Evolutionary conservation across 345 rosid genomes (phyloP).

Genomic region (Trapa incisa): DNA sequence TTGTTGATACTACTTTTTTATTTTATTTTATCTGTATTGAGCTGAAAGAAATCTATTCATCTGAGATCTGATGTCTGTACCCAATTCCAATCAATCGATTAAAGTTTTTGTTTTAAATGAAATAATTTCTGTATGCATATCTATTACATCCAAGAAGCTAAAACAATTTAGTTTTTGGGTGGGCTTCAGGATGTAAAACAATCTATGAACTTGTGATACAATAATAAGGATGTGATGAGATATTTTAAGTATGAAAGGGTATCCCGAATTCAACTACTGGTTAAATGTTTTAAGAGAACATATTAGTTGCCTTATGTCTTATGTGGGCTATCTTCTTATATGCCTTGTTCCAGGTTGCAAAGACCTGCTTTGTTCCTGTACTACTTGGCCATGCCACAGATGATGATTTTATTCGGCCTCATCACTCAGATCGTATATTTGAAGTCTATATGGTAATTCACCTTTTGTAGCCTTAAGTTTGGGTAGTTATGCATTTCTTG

Average conservation of each 20-base stretch:
- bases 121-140: neutral
- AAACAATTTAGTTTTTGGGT: neutral
- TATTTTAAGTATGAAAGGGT: neutral
- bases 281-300: neutral
- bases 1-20: neutral
- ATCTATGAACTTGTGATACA: neutral
- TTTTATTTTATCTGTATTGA: neutral
- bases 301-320: neutral
- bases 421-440: slow-evolving; percentile 73
- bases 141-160: neutral
- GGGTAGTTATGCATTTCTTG: neutral
- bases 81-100: neutral
- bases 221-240: neutral
- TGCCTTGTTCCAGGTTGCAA: slow-evolving; percentile 45
- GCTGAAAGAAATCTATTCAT: neutral
- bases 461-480: neutral
- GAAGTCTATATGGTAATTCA: slow-evolving; percentile 58
- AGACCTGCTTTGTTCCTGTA: slow-evolving; percentile 76
- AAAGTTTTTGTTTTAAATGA: neutral
- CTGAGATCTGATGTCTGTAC: neutral
- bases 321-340: neutral
- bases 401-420: slow-evolving; percentile 84
- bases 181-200: neutral
- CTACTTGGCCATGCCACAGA: slow-evolving; percentile 81
- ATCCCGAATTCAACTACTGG: neutral